Conservation (phyloP, 108 stramenopile species). For the Asterionellopsis glacialis region DNA sequence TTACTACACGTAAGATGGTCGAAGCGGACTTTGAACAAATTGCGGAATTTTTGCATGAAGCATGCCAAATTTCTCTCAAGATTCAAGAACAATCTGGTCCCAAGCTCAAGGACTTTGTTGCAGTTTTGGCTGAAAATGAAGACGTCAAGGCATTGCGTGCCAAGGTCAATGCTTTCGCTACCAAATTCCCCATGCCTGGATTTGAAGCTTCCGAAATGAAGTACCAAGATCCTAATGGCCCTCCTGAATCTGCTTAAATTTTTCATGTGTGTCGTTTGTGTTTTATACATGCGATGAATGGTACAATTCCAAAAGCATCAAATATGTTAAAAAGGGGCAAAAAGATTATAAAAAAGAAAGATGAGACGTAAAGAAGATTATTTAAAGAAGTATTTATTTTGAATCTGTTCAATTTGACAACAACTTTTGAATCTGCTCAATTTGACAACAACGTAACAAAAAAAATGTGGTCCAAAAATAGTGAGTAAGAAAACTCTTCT, state of each 20-base stretch:
- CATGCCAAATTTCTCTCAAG: conserved; percentile 78
- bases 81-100: conserved; percentile 87
- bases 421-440: too few relatives aligned
- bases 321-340: too few relatives aligned
- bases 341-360: too few relatives aligned
- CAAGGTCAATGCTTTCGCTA: conserved; percentile 89
- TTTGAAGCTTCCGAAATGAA: conserved; percentile 86
- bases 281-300: too few relatives aligned
- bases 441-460: too few relatives aligned
- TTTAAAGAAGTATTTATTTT: too few relatives aligned
- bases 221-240: conserved; percentile 55
- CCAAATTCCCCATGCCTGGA: conserved; percentile 97
- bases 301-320: too few relatives aligned
- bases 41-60: conserved; percentile 90
- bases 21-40: conserved; percentile 97
- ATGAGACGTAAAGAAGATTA: too few relatives aligned
- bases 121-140: conserved; percentile 63
- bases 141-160: conserved; percentile 65
- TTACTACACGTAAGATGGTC: conserved; percentile 87
- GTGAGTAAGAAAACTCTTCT: too few relatives aligned
- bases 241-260: conserved; percentile 9
- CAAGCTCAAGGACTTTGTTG: conserved; percentile 90
- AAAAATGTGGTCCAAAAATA: too few relatives aligned
- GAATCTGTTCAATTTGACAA: too few relatives aligned
- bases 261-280: too few relatives aligned